Evolutionary conservation across 768 basidiomycete species (phyloP), one percentile per base, ranked within the genome.

Genomic region (Suillus luteus): DNA sequence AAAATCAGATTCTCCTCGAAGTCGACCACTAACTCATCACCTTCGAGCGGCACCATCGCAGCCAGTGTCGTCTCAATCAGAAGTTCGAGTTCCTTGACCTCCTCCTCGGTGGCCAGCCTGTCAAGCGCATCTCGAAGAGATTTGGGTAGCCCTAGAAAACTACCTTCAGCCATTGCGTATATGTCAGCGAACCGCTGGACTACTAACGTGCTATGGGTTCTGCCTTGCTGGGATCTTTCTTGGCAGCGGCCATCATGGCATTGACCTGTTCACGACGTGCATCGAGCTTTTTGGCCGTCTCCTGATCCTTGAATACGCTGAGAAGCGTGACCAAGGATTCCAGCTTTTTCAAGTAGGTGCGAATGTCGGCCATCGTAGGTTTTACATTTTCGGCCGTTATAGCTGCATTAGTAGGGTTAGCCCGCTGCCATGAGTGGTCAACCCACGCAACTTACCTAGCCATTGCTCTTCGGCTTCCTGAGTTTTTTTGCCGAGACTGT

Each of bases 71-170:
- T 37, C 31, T 33, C 38, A 6, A 55, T 37, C 31, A 22, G 55
- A n/a, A 17, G 40, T 27, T 58, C 35, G 11, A 58, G n/a, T 7
- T 24, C 55, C 37, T n/a, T n/a, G 55, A 58, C 35, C 5, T 58
- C 27, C n/a, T 58, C 3, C 8, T 27, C 35, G 19, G 27, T 58
- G 9, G 55, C 55, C 55, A 58, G 24, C 35, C 10, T 58, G 11
- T 58, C 35, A 11, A 58, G 37, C 19, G 55, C 55, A 37, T 58
- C 55, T 0, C 55, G 11, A 3, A 58, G 19, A n/a, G 35, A n/a
- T 37, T 58, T 58, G 19, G 55, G 55, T 24, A 58, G 24, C 24
- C 19, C 55, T 58, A 52, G 5, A 52, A 11, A 52, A 52, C 2
- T 12, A 40, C 14, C 1, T 14, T 40, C 43, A 19, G 38, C 14